Evolutionary conservation across 2,329 filamentous ascomycete genomes (phyloP).

Genomic region (Cladosporium oxysporum): DNA sequence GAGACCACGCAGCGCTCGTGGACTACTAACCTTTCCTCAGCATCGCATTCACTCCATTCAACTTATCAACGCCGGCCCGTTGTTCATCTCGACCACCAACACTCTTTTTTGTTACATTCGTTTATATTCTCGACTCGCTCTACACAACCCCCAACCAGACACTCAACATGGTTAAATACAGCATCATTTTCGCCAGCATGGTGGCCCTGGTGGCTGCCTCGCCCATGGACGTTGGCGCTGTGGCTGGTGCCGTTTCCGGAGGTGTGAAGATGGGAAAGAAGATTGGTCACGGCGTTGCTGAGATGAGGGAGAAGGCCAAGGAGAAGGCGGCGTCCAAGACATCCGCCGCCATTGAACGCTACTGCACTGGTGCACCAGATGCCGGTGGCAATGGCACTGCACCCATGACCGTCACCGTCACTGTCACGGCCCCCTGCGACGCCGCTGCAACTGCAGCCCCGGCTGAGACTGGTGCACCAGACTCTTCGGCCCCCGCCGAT

Average conservation of each 20-base stretch:
- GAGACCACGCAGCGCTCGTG: neutral
- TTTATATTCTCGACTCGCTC: neutral
- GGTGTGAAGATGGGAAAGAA: neutral
- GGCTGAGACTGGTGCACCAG: neutral
- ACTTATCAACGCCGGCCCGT: neutral
- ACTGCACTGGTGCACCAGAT: neutral
- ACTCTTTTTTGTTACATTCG: neutral
- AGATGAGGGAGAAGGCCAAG: neutral
- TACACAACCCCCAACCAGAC: neutral
- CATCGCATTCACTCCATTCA: neutral
- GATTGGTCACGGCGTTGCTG: neutral
- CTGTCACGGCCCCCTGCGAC: neutral
- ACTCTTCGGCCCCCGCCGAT: neutral
- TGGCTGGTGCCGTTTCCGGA: neutral
- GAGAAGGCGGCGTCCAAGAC: neutral
- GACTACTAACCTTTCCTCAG: neutral
- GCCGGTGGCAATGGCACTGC: neutral
- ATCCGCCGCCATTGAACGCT: neutral
- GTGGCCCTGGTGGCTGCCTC: neutral
- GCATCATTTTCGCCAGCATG: neutral
- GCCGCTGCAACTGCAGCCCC: neutral
- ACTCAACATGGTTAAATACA: conserved; percentile 1
- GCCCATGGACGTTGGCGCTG: neutral
- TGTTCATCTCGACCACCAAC: neutral
- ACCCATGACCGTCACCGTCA: neutral